These are phyloP conservation scores for Tolypocladium capitatum DNA, from an alignment of 2,329 filamentous ascomycete genomes.

Conservation along the genomic window DNA sequence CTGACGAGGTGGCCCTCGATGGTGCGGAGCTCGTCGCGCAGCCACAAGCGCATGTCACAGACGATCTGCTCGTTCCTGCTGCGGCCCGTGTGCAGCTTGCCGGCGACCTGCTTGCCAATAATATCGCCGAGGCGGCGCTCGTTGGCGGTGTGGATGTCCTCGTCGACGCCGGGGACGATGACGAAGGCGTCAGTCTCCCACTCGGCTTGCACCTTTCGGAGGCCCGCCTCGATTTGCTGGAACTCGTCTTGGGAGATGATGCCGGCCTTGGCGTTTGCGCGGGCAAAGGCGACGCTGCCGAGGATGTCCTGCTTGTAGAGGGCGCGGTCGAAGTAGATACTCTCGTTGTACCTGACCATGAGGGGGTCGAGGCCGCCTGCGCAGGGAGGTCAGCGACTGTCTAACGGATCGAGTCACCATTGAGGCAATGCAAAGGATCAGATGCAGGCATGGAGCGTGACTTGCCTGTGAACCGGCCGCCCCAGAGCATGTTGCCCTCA, in stretches of 20 bases:
- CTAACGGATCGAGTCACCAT: not conserved
- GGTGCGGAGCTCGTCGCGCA: conserved; percentile 58
- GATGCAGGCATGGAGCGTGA: conserved; percentile 2
- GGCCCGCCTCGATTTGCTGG: conserved; percentile 56
- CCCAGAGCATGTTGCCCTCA: conserved; percentile 24
- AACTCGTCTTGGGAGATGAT: conserved; percentile 67
- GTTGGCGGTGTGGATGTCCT: conserved; percentile 56
- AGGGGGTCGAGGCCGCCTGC: conserved; percentile 69
- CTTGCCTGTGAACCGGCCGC: conserved; percentile 37
- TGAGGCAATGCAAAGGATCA: not conserved
- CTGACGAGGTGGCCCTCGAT: conserved; percentile 57
- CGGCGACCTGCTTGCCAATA: conserved; percentile 71
- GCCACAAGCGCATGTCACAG: conserved; percentile 82
- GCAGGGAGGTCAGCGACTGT: conserved; percentile 8
- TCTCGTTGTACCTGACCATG: conserved; percentile 77
- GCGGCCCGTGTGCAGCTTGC: conserved; percentile 80
- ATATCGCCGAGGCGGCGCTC: conserved; percentile 67
- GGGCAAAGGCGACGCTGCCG: conserved; percentile 68
- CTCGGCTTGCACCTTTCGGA: conserved; percentile 42
- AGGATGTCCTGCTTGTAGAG: conserved; percentile 72
- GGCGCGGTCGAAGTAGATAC: conserved; percentile 62
- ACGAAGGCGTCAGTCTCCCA: conserved; percentile 37
- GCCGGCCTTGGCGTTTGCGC: conserved; percentile 62
- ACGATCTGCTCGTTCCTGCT: conserved; percentile 85
- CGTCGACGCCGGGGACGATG: conserved; percentile 39